These are phyloP conservation scores for Ophiostoma sp. DNA, from an alignment of 2,329 filamentous ascomycete species.

Conservation along the genomic window DNA sequence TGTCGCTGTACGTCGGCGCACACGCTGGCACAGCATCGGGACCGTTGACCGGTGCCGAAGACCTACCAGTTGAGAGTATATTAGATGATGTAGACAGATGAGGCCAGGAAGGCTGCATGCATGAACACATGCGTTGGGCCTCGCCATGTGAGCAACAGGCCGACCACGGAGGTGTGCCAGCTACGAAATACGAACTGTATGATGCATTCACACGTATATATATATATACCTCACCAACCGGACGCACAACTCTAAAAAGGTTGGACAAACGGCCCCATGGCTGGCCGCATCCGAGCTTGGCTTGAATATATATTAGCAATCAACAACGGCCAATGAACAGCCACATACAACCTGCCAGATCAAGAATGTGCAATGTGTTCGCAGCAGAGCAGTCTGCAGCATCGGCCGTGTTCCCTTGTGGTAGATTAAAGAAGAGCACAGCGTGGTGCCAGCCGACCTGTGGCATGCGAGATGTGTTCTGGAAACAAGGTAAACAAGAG, in stretches of 20 bases:
- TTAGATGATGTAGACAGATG: not conserved
- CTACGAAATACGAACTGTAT: no score
- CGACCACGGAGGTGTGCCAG: not conserved
- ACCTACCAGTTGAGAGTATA: not conserved
- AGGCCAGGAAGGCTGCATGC: not conserved
- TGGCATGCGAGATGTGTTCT: slow-evolving; percentile 2
- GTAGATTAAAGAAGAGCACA: slow-evolving; percentile 6
- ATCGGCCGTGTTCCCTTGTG: slow-evolving; percentile 16
- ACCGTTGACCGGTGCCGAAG: not conserved
- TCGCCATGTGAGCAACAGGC: not conserved
- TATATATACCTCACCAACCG: not conserved
- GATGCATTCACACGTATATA: not conserved
- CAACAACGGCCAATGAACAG: not conserved
- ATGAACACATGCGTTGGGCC: slow-evolving; percentile 11
- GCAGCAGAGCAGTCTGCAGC: slow-evolving; percentile 13
- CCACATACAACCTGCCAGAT: not conserved
- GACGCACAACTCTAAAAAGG: slow-evolving; percentile 7
- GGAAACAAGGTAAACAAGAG: not conserved
- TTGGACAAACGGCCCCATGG: not conserved
- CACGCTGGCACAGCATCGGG: not conserved
- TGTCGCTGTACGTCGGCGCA: not conserved
- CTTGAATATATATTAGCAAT: not conserved
- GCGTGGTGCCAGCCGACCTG: not conserved
- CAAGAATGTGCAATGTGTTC: not conserved
- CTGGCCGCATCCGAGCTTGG: slow-evolving; percentile 2